phyloP scores from a whole-genome alignment of 805 yeast genomes.

The Nakazawaea ernobii region DNA sequence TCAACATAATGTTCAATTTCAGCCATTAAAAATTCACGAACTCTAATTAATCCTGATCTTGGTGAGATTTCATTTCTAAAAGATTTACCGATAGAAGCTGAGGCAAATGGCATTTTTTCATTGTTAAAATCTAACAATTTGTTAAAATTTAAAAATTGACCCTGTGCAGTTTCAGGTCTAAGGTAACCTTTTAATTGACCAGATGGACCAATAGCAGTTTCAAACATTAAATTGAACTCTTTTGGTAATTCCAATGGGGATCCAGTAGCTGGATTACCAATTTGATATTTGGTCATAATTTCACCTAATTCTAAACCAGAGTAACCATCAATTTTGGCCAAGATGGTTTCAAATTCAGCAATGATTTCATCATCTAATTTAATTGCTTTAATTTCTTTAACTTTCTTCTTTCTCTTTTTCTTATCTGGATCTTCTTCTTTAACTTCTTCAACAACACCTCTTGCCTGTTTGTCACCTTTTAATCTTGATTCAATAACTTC shows the following conservation, averaged over 20 bases:
- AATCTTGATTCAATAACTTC: slow-evolving; percentile 94
- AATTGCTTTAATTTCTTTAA: slow-evolving; percentile 85
- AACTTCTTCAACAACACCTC: slow-evolving; percentile 70
- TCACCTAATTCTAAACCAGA: slow-evolving; percentile 92
- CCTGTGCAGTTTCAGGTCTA: slow-evolving; percentile 99
- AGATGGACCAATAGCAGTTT: slow-evolving; percentile 98
- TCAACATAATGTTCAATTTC: slow-evolving; percentile 99
- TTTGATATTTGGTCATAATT: slow-evolving; percentile 73
- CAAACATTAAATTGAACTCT: slow-evolving; percentile 98
- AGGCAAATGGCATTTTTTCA: slow-evolving; percentile 98
- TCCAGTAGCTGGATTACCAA: slow-evolving; percentile 88
- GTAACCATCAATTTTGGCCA: slow-evolving; percentile 93
- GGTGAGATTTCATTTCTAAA: slow-evolving; percentile 99
- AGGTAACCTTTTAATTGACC: slow-evolving; percentile 93
- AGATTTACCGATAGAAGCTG: slow-evolving; percentile 97
- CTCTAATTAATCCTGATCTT: slow-evolving; percentile 94
- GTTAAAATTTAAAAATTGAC: slow-evolving; percentile 93
- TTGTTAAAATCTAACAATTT: slow-evolving; percentile 93
- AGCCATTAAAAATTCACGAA: slow-evolving; percentile 98
- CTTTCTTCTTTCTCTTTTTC: slow-evolving; percentile 92
- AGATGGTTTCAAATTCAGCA: slow-evolving; percentile 74
- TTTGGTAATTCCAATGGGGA: slow-evolving; percentile 83
- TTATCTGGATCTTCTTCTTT: slow-evolving; percentile 65
- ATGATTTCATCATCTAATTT: slow-evolving; percentile 79
- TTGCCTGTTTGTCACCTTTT: slow-evolving; percentile 95